Evolutionary conservation across 805 yeast genomes (phyloP).

Genomic region (Naumovozyma castellii): DNA sequence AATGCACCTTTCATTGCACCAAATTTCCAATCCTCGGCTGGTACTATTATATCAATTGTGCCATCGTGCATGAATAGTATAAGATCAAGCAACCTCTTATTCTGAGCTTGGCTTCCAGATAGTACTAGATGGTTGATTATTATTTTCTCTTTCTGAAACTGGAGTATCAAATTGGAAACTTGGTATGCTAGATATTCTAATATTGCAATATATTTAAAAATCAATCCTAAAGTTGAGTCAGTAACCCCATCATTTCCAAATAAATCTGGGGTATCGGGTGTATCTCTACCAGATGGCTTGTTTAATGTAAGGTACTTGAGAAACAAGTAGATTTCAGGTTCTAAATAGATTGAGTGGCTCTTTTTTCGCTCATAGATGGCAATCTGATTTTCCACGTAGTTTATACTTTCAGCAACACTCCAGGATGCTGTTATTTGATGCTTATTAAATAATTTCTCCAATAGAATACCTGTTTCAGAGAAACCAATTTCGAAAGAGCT

Average conservation of each 20-base stretch:
- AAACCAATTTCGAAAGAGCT: conserved; percentile 46
- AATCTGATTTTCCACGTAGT: conserved; percentile 16
- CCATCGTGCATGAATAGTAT: conserved; percentile 20
- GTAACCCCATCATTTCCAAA: neutral
- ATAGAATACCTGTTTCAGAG: conserved; percentile 47
- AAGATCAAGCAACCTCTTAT: conserved; percentile 32
- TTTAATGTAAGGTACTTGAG: neutral
- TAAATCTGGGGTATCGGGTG: neutral
- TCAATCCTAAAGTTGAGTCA: conserved; percentile 19
- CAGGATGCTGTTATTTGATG: conserved; percentile 28
- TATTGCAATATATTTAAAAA: conserved; percentile 36
- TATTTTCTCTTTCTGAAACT: conserved; percentile 12
- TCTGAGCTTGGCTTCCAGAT: conserved; percentile 47
- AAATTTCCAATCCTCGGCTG: conserved; percentile 8
- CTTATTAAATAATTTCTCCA: conserved; percentile 38
- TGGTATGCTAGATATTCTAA: conserved; percentile 47
- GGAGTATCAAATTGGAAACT: conserved; percentile 33
- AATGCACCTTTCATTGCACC: conserved; percentile 20
- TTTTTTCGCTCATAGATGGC: conserved; percentile 7
- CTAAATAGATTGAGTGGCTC: conserved; percentile 17
- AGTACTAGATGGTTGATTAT: conserved; percentile 23
- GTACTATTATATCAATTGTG: conserved; percentile 6
- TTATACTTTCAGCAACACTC: conserved; percentile 10
- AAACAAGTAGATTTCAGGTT: conserved; percentile 13
- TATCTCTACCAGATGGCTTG: neutral